Percentiles rank a stretch among this genome's conserved stretches.
These are phyloP conservation scores for Domatiomyces globalis DNA, from an alignment of 2,329 filamentous ascomycete genomes.

Conservation along the genomic window DNA sequence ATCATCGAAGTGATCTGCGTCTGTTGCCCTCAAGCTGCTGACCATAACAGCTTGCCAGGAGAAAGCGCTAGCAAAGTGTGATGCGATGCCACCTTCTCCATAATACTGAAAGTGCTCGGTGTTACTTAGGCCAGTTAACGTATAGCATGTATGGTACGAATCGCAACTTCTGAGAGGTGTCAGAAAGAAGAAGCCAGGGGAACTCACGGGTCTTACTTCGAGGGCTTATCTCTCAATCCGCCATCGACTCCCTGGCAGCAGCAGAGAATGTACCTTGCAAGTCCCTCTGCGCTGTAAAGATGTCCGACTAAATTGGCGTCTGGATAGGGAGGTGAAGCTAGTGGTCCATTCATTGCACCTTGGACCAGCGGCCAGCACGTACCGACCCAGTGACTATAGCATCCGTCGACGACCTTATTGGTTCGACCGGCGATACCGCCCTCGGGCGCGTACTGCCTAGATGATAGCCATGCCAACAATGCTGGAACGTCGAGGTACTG, in stretches of 20 bases:
- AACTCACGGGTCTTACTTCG: slow-evolving; percentile 48
- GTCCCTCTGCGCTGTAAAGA: slow-evolving; percentile 66
- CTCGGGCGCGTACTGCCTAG: slow-evolving; percentile 78
- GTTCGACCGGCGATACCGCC: slow-evolving; percentile 87
- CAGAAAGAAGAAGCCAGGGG: slow-evolving; percentile 1
- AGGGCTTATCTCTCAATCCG: slow-evolving; percentile 84
- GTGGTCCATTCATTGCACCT: slow-evolving; percentile 51
- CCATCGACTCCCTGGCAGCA: slow-evolving; percentile 72
- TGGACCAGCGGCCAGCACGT: slow-evolving; percentile 87
- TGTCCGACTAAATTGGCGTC: slow-evolving; percentile 14
- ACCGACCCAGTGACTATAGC: slow-evolving; percentile 96
- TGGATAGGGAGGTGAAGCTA: slow-evolving; percentile 15
- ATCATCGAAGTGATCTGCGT: slow-evolving; percentile 25
- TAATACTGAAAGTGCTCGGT: slow-evolving; percentile 53
- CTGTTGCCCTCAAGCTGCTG: slow-evolving; percentile 33
- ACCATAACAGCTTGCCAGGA: slow-evolving; percentile 26
- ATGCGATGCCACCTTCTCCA: slow-evolving; percentile 15
- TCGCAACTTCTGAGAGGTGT: slow-evolving; percentile 50
- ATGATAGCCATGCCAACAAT: slow-evolving; percentile 75
- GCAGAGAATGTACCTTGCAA: slow-evolving; percentile 76
- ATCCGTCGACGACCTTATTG: slow-evolving; percentile 95
- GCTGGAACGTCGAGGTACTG: slow-evolving; percentile 63
- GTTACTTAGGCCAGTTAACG: slow-evolving; percentile 69
- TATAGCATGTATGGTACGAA: slow-evolving; percentile 87
- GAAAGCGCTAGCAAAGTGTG: slow-evolving; percentile 25